Percentiles rank a stretch among this genome's conserved stretches.
Evolutionary conservation across 345 rosid genomes (phyloP).

Genomic region (Bretschneidera sinensis): DNA sequence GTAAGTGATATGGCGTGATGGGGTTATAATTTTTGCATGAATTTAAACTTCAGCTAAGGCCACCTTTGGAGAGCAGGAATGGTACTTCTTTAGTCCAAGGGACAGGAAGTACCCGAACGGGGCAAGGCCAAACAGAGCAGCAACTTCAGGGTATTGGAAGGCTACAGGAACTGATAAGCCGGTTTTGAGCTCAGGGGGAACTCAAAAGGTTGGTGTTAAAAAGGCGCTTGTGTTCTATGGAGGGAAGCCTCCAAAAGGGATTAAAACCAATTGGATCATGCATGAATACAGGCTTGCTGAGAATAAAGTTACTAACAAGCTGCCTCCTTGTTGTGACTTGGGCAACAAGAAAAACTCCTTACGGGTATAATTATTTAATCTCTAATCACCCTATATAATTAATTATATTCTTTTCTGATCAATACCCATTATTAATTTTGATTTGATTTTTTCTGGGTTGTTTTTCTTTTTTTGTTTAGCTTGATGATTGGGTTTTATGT

Average conservation of each 20-base stretch:
- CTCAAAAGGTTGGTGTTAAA: slow-evolving; percentile 79
- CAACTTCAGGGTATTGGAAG: slow-evolving; percentile 98
- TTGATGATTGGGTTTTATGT: slow-evolving; percentile 97
- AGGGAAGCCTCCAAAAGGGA: slow-evolving; percentile 98
- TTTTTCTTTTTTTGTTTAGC: slow-evolving; percentile 38
- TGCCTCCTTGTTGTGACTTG: slow-evolving; percentile 60
- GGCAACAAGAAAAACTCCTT: slow-evolving; percentile 76
- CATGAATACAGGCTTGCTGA: slow-evolving; percentile 83
- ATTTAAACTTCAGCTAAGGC: slow-evolving; percentile 63
- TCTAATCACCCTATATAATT: slow-evolving; percentile 7
- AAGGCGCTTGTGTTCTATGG: slow-evolving; percentile 89
- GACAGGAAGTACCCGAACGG: slow-evolving; percentile 97
- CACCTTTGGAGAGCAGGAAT: slow-evolving; percentile 88
- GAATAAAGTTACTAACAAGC: slow-evolving; percentile 42
- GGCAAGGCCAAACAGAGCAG: slow-evolving; percentile 92
- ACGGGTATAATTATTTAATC: slow-evolving; percentile 46
- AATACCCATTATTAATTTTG: background rate
- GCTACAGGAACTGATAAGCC: slow-evolving; percentile 99
- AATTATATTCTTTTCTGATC: background rate
- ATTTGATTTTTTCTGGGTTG: background rate
- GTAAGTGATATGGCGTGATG: too few species aligned
- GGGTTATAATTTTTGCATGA: background rate
- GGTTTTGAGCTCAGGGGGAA: slow-evolving; percentile 54
- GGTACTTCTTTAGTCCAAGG: slow-evolving; percentile 96
- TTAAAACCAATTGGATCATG: slow-evolving; percentile 98